Base-by-base conservation (phyloP, 345 rosid species). In the Erodium maritimum region DNA sequence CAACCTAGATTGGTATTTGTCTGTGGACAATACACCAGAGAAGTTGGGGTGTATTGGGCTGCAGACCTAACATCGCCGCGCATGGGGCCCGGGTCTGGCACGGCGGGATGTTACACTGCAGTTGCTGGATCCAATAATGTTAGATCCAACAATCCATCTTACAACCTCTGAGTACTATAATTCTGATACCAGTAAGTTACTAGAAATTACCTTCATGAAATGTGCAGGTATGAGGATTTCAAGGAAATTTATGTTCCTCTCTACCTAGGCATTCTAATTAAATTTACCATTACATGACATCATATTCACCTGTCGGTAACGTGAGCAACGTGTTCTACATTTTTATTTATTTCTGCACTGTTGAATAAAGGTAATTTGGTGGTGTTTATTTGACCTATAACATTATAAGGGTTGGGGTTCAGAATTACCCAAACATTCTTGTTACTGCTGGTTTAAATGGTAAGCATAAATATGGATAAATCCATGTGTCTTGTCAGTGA, bases 51-150 rank as follows among this genome's bases (percentile, higher is more conserved):
- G n/a, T n/a, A n/a, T n/a, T n/a, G n/a, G n/a, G n/a, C n/a, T n/a
- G n/a, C n/a, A n/a, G n/a, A n/a, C n/a, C n/a, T n/a, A n/a, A n/a
- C n/a, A n/a, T n/a, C n/a, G n/a, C n/a, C n/a, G n/a, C n/a, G n/a
- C n/a, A n/a, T n/a, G n/a, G n/a, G n/a, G n/a, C n/a, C n/a, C n/a
- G n/a, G n/a, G n/a, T n/a, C n/a, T n/a, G n/a, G n/a, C n/a, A n/a
- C n/a, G n/a, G n/a, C n/a, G n/a, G n/a, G n/a, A n/a, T n/a, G n/a
- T n/a, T n/a, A n/a, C n/a, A n/a, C n/a, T n/a, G 96, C 79, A 56
- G 66, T 93, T 63, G 95, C 94, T 55, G 95, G 89, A 93, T 96
- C 24, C n/a, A n/a, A 93, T 96, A 63, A 93, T 93, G 95, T 84
- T 93, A 54, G 99, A 89, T 79, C 95, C 99, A 64, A 80, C 83